Conservation (phyloP, 2,329 filamentous ascomycete genomes). For the Aspergillus sp. region DNA sequence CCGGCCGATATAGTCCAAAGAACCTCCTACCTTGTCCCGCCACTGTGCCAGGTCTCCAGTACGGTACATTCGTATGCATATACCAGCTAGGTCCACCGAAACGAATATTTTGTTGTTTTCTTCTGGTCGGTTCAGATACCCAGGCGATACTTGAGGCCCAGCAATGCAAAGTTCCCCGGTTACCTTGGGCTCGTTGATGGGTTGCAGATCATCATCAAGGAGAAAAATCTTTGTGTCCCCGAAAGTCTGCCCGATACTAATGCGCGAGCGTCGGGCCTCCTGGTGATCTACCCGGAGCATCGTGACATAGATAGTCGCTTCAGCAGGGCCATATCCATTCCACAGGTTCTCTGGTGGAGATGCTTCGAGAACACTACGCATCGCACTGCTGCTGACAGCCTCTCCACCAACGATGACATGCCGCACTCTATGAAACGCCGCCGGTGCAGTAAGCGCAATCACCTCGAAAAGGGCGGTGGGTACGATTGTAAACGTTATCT, state of each 20-base stretch:
- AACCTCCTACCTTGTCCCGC: constrained; percentile 64
- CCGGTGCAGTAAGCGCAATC: background rate
- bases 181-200: constrained; percentile 50
- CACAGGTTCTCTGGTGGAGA: constrained; percentile 10
- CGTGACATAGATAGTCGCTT: constrained; percentile 6
- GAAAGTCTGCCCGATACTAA: constrained; percentile 6
- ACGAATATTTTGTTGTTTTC: constrained; percentile 67
- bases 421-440: constrained; percentile 4
- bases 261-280: constrained; percentile 1
- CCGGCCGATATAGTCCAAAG: constrained; percentile 71
- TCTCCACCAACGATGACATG: constrained; percentile 9
- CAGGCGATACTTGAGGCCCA: constrained; percentile 73
- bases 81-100: background rate
- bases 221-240: constrained; percentile 6
- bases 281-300: background rate
- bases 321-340: constrained; percentile 17
- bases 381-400: constrained; percentile 2
- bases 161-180: constrained; percentile 75
- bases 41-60: constrained; percentile 63
- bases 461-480: constrained; percentile 6
- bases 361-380: constrained; percentile 5
- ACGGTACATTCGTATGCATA: constrained; percentile 57
- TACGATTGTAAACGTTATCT: constrained; percentile 3
- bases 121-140: constrained; percentile 59
- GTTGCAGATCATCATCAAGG: background rate